A percentile compares a stretch with the other conserved stretches of the same genome.
Evolutionary conservation across 257 asterid species (phyloP).

Genomic region (Plectranthus barbatus): DNA sequence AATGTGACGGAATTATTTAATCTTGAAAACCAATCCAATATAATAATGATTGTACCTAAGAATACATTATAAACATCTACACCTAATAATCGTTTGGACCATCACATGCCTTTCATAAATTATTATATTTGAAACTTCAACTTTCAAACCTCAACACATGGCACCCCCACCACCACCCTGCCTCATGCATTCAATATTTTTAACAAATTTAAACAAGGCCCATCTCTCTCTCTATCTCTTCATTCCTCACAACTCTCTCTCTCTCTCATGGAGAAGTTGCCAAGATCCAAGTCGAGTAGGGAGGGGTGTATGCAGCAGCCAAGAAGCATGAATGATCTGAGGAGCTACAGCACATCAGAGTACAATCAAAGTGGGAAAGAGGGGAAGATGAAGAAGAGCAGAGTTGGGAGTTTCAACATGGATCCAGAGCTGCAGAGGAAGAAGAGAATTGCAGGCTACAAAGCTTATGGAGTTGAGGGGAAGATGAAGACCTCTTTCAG

Average conservation of each 20-base stretch:
- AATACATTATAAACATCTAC: background rate
- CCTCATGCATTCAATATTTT: conserved; percentile 4
- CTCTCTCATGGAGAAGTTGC: conserved; percentile 36
- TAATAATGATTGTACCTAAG: background rate
- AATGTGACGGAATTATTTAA: background rate
- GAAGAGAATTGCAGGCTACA: conserved; percentile 72
- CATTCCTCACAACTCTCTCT: background rate
- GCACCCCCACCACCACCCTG: conserved; percentile 6
- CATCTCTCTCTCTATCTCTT: background rate
- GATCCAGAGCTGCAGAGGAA: conserved; percentile 84
- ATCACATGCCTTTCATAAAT: conserved; percentile 9
- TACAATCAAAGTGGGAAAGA: conserved; percentile 20
- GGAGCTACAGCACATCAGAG: conserved; percentile 71
- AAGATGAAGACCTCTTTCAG: conserved; percentile 65
- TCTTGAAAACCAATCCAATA: too few relatives aligned
- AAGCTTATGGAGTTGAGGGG: conserved; percentile 64
- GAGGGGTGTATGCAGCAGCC: conserved; percentile 33
- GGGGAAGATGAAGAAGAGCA: conserved; percentile 45
- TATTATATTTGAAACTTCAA: background rate
- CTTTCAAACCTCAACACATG: conserved; percentile 20
- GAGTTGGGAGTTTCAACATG: conserved; percentile 36
- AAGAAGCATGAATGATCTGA: conserved; percentile 48
- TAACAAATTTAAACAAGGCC: conserved; percentile 12
- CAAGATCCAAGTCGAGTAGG: conserved; percentile 49
- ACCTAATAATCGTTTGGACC: background rate